Evolutionary conservation across 441 rosid species (phyloP).

Genomic region (Gossypium lobatum): DNA sequence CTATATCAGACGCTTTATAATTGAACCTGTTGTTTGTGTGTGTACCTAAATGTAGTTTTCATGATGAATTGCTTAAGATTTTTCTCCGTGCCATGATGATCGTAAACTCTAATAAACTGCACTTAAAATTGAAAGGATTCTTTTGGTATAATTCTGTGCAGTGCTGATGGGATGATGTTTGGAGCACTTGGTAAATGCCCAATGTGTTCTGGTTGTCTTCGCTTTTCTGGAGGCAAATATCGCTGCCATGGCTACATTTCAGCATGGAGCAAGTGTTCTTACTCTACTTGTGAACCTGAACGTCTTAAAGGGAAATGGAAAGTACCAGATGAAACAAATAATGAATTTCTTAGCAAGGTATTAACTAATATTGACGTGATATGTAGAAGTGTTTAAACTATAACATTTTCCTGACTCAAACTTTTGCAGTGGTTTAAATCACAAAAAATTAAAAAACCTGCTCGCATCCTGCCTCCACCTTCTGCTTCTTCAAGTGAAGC

Average conservation of each 20-base stretch:
- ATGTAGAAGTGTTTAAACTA: not conserved
- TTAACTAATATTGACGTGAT: slow-evolving; percentile 9
- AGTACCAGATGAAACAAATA: slow-evolving; percentile 62
- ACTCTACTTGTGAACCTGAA: slow-evolving; percentile 64
- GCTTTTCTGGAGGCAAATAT: slow-evolving; percentile 71
- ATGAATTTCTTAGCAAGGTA: slow-evolving; percentile 71
- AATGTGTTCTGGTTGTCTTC: slow-evolving; percentile 65
- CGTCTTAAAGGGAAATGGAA: slow-evolving; percentile 78
- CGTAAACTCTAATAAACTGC: slow-evolving; percentile 5
- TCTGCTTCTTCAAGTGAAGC: slow-evolving; percentile 42
- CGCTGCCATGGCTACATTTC: slow-evolving; percentile 67
- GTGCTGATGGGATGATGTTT: slow-evolving; percentile 97
- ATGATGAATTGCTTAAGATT: not conserved
- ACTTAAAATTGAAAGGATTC: slow-evolving; percentile 7
- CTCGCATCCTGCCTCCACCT: slow-evolving; percentile 49
- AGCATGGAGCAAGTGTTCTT: slow-evolving; percentile 94
- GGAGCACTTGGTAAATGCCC: slow-evolving; percentile 80
- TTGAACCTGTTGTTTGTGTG: slow-evolving; percentile 5
- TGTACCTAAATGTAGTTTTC: not conserved
- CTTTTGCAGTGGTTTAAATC: slow-evolving; percentile 83
- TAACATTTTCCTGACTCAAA: slow-evolving; percentile 17
- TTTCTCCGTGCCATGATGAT: not conserved
- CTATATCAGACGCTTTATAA: not conserved
- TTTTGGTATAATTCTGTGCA: slow-evolving; percentile 28
- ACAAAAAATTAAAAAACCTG: slow-evolving; percentile 65